Evolutionary conservation across 768 basidiomycete species (phyloP), one percentile per base, ranked within the genome.

Genomic region (Macrolepiota albuminosa): DNA sequence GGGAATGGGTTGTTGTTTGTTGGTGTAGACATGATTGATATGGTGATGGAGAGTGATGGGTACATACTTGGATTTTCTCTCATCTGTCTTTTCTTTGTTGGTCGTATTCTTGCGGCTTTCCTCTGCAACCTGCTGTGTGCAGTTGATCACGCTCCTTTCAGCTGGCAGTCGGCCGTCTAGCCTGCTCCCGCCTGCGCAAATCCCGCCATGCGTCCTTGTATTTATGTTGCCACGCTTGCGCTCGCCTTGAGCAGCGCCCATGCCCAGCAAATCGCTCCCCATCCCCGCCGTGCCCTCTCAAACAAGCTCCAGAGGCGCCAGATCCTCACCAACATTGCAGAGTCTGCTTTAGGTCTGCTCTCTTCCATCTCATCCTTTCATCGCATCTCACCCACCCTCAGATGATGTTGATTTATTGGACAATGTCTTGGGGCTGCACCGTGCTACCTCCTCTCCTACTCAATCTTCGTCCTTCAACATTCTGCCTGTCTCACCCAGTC

Each of bases 221-320:
- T 69, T 66, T 70, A 66, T 61, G 63, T 71, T 21, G 57, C 76
- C 61, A 62, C 70, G 34, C 55, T 71, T 59, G 61, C 75, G 43
- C 37, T 64, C 56, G 56, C 63, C 47, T 59, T 66, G 0, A 10
- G 8, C 37, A 78, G 78, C 0, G 66, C 72, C 49, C 81, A 79
- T 63, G 75, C 79, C 0, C 76, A 79, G n/a, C 57, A 69, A 8
- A 47, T 63, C 18, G 58, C 68, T 48, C 64, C 70, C 50, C 67
- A 75, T 73, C 71, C 71, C 2, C 69, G 75, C 70, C 76, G 58
- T 70, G 73, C 73, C 4, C 60, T 76, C n/a, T 54, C 54, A 5
- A 60, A 59, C 46, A 67, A 57, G 36, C 64, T 64, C 7, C 64
- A 64, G 29, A 58, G 58, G n/a, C 65, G 66, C 18, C 66, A 63